Base-by-base conservation (phyloP, 192 early-diverging fungal species). In the Thamnidium elegans region DNA sequence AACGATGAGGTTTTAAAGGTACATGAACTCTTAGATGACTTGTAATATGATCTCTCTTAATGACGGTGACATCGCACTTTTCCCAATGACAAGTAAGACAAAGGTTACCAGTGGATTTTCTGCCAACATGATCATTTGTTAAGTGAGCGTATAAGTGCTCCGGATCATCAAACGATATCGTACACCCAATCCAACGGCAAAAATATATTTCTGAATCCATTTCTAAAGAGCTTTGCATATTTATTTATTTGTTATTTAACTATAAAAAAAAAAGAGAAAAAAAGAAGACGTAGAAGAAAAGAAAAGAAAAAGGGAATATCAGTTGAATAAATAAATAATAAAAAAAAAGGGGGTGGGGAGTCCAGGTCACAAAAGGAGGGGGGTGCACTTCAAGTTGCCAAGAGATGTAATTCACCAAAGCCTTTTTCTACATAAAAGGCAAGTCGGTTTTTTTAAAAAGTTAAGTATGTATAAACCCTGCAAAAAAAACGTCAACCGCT, bases 21-120 rank as follows among this genome's bases (percentile, higher is more conserved):
- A 99, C 87, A 72, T 99, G 96, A 48, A 95, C 90, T 58, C 94
- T 82, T 65, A 97, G 76, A 68, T 99, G 96, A n/a, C 88, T 91
- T n/a, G 95, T 99, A 52, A 97, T 90, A 72, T 99, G 96, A 75
- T 99, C 96, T 65, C 96, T 79, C 82, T 99, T 99, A 19, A 79
- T 76, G 45, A 86, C 88, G 46, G 73, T 72, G 26, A 87, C 79
- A 19, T 71, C 69, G 79, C 96, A 97, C 34, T 79, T 84, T 43
- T 87, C 89, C 95, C 95, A 99, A 53, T 85, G 81, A 78, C 96
- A 99, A 47, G 76, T 80, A 45, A 99, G 85, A 50, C 90, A 93
- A 34, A 96, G 80, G 71, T 95, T 96, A 68, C 88, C 86, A 21
- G 87, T 89, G 4, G 91, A 79, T 71, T 94, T 95, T 48, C 95